Evolutionary conservation across 306 rosid species (phyloP), one percentile per base, ranked within the genome.

Genomic region (Prosopis cineraria): DNA sequence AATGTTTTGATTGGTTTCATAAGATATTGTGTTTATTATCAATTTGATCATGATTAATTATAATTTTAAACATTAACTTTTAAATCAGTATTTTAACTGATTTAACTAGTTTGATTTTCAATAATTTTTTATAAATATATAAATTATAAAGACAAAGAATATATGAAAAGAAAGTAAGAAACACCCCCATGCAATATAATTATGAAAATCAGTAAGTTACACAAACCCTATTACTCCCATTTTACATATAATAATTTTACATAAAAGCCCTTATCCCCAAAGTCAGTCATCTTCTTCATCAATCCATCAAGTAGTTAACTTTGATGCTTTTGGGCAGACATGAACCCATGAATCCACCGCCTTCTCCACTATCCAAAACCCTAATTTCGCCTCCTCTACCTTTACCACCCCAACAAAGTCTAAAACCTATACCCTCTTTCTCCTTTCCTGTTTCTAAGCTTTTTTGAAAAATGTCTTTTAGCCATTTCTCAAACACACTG

Each of bases 401-500:
- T 37, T 20, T 55, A 8, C 55, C 89, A 53, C 82, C 90, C 88
- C 85, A 89, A 85, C 81, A 81, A 50, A 93, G 91, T 82, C 87
- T 88, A 87, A 87, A 85, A 77, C 60, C 82, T 77, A 85, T 80
- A 66, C 90, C 90, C 75, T 83, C 94, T 55, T 84, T 85, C 82
- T 86, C 97, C 72, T 84, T 90, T 59, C 83, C 87, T 40, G 76
- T 77, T 41, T 83, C 79, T 77, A 91, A 84, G 60, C 89, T 90
- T 48, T 80, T 85, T 83, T 88, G 75, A 56, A 91, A 89, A 81
- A 89, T 88, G 59, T 85, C 89, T 70, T 74, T 79, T 19, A 85
- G 75, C 98, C 98, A 93, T 81, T 93, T 91, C 72, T 89, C 90
- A 87, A 91, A 93, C 87, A 79, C 65, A 45, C 85, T 80, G 78